Evolutionary conservation across 495 filamentous ascomycete genomes (phyloP), one percentile per base, ranked within the genome.

Genomic region (Barbatosphaeria neglecta): DNA sequence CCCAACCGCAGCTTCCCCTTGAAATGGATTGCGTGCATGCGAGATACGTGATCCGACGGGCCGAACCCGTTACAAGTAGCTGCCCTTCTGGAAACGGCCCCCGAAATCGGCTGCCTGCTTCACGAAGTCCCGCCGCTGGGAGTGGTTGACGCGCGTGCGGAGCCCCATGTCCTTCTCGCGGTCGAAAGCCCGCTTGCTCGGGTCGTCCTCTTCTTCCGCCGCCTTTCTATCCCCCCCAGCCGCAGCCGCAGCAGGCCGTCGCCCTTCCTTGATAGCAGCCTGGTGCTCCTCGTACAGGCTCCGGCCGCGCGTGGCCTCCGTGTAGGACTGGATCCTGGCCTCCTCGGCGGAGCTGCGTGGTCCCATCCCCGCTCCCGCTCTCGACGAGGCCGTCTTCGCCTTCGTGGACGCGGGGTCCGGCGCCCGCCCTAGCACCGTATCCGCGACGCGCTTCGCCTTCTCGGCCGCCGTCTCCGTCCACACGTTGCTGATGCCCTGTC

Each of bases 391-490:
- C 22, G 8, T 18, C 20, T 18, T 22, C 41, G 15, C 16, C n/a
- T 0, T 22, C 13, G 13, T 24, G 8, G 9, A 43, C 4, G 22
- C 44, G 7, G 11, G 37, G 22, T 11, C 57, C 57, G 23, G 59
- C 58, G 59, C 57, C 7, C 90, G 72, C 2, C 92, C 92, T 55
- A 98, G 74, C n/a, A 95, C 80, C 51, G 92, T 79, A 61, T 95
- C 81, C 54, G 80, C 80, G 4, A 98, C 62, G 16, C 92, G 71
- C 57, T 82, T 78, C 44, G 81, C 77, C 58, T 92, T 93, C 58
- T 96, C 77, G 54, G 90, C 87, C 1, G 90, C 86, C 5, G 87
- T 94, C 57, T 98, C 92, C 0, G 86, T 87, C 92, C 92, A 98
- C 19, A 89, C 74, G 8, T 80, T 74, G 52, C 69, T 75, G 46